Evolutionary conservation across 129 eudicot genomes (phyloP).

Genomic region (Flaveria trinervia): DNA sequence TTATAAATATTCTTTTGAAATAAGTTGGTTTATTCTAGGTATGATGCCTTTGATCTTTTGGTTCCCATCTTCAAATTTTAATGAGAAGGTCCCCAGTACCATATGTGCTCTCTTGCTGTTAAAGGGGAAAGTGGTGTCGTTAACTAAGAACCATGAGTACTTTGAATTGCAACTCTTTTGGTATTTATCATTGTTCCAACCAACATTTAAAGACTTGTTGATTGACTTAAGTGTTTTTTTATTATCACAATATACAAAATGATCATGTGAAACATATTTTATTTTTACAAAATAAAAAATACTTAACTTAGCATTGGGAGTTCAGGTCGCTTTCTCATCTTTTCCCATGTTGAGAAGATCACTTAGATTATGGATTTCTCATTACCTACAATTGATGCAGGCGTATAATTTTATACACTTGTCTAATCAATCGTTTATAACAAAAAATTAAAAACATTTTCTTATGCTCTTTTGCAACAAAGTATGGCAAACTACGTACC

Average conservation of each 20-base stretch:
- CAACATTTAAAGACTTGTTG: not conserved
- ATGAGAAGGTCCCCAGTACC: slow-evolving; percentile 33
- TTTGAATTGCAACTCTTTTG: slow-evolving; percentile 4
- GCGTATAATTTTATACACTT: no score
- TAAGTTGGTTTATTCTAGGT: slow-evolving; percentile 46
- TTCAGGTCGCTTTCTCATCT: no score
- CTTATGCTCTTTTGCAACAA: no score
- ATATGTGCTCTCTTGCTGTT: slow-evolving; percentile 25
- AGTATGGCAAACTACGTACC: no score
- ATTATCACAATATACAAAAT: not conserved
- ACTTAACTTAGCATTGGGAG: no score
- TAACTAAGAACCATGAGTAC: not conserved
- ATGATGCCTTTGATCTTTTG: slow-evolving; percentile 47
- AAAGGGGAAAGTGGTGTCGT: slow-evolving; percentile 1
- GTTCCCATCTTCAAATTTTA: slow-evolving; percentile 31
- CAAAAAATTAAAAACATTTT: no score
- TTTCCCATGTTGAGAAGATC: no score
- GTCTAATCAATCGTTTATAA: no score
- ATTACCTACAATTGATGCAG: no score
- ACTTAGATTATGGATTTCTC: no score
- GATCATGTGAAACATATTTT: no score
- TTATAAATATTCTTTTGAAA: slow-evolving; percentile 40
- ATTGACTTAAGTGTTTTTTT: not conserved
- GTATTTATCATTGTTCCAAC: not conserved
- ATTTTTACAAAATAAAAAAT: no score